Conservation (phyloP, 192 early-diverging fungal genomes). For the Coemansia sp. region DNA sequence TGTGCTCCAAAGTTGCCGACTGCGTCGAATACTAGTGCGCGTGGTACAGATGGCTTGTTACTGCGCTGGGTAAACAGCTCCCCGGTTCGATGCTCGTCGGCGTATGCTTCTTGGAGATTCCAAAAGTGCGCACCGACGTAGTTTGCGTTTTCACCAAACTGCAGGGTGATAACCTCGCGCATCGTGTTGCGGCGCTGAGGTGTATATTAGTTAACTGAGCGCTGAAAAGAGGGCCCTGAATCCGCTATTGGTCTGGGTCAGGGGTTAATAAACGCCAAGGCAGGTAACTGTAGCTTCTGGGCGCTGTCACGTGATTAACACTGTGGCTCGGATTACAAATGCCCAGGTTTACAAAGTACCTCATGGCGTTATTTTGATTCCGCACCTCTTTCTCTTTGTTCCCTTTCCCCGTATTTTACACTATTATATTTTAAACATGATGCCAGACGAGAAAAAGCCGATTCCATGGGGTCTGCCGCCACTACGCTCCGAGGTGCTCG, state of each 20-base stretch:
- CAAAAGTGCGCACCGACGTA: constrained; percentile 91
- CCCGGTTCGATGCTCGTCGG: constrained; percentile 45
- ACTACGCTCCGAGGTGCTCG: constrained; percentile 32
- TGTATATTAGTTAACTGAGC: too few relatives aligned
- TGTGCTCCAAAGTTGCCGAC: constrained; percentile 60
- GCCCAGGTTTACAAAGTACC: too few relatives aligned
- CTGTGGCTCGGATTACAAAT: too few relatives aligned
- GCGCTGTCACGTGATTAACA: too few relatives aligned
- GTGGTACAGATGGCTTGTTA: constrained; percentile 67
- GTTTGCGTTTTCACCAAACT: constrained; percentile 84
- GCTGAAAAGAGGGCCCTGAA: too few relatives aligned
- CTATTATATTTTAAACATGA: constrained; percentile 25
- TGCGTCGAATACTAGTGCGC: constrained; percentile 77
- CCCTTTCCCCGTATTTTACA: constrained; percentile 4
- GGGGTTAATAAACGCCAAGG: too few relatives aligned
- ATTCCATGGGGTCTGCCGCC: constrained; percentile 52
- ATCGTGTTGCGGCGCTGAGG: constrained; percentile 32
- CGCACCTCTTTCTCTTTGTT: neutral
- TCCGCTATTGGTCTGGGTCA: too few relatives aligned
- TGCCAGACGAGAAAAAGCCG: constrained; percentile 51
- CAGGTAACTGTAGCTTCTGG: too few relatives aligned
- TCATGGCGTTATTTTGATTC: neutral
- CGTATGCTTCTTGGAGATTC: constrained; percentile 61
- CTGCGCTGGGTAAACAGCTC: constrained; percentile 53
- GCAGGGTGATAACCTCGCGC: constrained; percentile 90